Evolutionary conservation across 192 early-diverging fungal genomes (phyloP).

Genomic region (Chytriomyces confervae): DNA sequence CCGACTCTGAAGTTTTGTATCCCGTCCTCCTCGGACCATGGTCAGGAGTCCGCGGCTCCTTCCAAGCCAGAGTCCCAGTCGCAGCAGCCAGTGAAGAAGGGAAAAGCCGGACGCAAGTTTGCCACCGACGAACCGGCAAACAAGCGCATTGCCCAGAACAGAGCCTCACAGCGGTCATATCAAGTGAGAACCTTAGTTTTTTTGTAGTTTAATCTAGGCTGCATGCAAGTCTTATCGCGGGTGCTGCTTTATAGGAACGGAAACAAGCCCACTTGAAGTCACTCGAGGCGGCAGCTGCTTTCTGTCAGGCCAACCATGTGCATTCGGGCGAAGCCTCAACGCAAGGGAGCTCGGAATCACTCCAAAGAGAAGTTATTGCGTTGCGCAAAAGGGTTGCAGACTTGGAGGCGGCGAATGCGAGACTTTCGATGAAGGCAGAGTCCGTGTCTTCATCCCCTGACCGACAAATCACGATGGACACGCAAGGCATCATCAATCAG

Average conservation of each 20-base stretch:
- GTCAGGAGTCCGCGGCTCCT: no score
- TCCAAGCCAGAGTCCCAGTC: not conserved
- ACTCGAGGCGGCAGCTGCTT: constrained; percentile 7
- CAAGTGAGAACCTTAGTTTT: not conserved
- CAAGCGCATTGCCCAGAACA: constrained; percentile 34
- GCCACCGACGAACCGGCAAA: not conserved
- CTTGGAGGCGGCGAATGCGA: constrained; percentile 5
- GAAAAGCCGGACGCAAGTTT: not conserved
- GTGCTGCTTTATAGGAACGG: constrained; percentile 9
- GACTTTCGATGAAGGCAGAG: not conserved
- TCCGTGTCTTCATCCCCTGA: not conserved
- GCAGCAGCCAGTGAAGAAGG: not conserved
- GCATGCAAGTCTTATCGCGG: not conserved
- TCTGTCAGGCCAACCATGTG: no score
- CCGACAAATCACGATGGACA: not conserved
- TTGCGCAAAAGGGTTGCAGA: constrained; percentile 8
- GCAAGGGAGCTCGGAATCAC: no score
- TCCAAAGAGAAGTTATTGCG: constrained; percentile 5
- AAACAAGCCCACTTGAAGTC: constrained; percentile 22
- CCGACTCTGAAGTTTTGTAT: no score
- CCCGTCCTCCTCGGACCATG: no score
- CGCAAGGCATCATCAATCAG: not conserved
- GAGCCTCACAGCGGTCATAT: constrained; percentile 18
- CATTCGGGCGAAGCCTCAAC: no score
- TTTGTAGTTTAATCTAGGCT: no score